Base-by-base conservation (phyloP, 1,284 basidiomycete species). In the Moesziomyces parantarcticus region DNA sequence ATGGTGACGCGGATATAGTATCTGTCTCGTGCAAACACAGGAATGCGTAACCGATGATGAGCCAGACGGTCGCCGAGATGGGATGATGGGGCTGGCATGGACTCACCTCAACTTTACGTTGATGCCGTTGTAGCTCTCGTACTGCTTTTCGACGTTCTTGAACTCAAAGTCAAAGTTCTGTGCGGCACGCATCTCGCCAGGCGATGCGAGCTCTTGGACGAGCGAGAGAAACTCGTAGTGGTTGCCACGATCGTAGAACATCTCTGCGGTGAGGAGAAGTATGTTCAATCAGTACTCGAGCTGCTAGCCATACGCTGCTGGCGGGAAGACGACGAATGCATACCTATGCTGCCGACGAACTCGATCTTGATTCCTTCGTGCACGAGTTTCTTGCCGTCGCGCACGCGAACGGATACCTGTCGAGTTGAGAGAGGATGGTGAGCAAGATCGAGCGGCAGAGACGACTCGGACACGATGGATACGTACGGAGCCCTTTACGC, bases 131-230 rank as follows among this genome's bases (percentile, higher is more conserved):
- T 98, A 98, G 79, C 92, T 94, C 87, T 99, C 96, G 80, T 93
- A 97, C 83, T 96, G 94, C 87, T 99, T 98, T 88, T 99, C 97
- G 49, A 99, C 93, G 79, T 97, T 98, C 87, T 98, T 98, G 89
- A 99, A 99, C 76, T 90, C 88, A 85, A 99, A 99, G 56, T 97
- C 94, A 79, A 91, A 96, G 18, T 93, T 93, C 85, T 97, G 94
- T 0, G 93, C 93, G 78, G 93, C 91, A 50, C 94, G 89, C 89
- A 98, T 90, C 81, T 99, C 96, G 39, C 94, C 94, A 9, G 94
- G 93, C 0, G 92, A 90, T 0, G 95, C 94, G 14, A 98, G 88
- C 82, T 98, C 94, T 85, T 98, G 94, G 0, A 93, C 92, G 68
- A 98, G 86, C 14, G 96, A 97, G 16, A 98, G 87, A 84, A 99